These are phyloP conservation scores for Clarireedia monteithiana DNA, from an alignment of 2,329 filamentous ascomycete species.

Conservation along the genomic window DNA sequence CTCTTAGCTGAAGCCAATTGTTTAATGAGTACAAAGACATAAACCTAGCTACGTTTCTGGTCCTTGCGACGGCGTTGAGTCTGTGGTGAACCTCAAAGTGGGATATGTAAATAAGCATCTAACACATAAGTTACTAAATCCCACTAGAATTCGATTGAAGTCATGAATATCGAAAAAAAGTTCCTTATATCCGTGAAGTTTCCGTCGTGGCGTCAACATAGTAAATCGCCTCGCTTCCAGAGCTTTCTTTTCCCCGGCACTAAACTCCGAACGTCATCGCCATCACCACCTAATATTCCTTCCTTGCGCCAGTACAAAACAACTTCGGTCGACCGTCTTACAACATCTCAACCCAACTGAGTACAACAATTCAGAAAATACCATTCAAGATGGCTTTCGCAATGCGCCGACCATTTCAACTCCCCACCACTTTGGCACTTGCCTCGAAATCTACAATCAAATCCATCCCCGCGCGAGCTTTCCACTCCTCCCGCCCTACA, in stretches of 20 bases:
- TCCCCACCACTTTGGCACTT: constrained; percentile 45
- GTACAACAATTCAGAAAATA: not conserved
- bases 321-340: not conserved
- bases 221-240: constrained; percentile 1
- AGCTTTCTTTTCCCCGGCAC: constrained; percentile 6
- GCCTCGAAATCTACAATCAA: constrained; percentile 43
- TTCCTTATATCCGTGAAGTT: too few species aligned
- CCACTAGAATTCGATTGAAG: too few species aligned
- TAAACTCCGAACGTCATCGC: constrained; percentile 7
- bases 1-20: too few species aligned
- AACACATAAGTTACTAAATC: too few species aligned
- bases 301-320: not conserved
- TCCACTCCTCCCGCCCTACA: constrained; percentile 44
- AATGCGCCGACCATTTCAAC: constrained; percentile 55
- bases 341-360: not conserved
- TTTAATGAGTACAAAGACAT: too few species aligned
- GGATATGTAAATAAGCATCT: too few species aligned
- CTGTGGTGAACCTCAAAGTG: too few species aligned
- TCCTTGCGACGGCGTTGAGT: too few species aligned
- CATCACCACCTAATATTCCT: not conserved
- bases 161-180: too few species aligned
- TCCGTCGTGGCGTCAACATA: too few species aligned
- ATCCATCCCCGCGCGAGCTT: constrained; percentile 44
- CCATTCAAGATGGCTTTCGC: constrained; percentile 51
- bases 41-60: too few species aligned